phyloP scores from a whole-genome alignment of 1,284 basidiomycete genomes.

The Inonotus obliquus region DNA sequence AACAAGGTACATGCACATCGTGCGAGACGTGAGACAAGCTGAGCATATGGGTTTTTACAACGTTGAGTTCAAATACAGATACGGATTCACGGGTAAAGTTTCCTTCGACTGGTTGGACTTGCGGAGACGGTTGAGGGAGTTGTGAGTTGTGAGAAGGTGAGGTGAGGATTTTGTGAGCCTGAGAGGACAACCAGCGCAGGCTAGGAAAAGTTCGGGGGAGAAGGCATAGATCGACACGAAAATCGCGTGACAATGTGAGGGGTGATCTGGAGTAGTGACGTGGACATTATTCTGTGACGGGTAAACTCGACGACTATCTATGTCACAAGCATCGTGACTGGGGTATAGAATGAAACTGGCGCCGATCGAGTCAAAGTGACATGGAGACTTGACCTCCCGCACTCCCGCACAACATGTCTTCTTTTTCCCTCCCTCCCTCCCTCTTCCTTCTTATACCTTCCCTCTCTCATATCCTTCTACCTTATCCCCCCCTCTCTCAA shows the following conservation, averaged over 20 bases:
- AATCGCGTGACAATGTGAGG: no score
- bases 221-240: not conserved
- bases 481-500: not conserved
- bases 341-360: not conserved
- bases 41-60: constrained; percentile 58
- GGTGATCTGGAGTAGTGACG: no score
- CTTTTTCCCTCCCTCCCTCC: not conserved
- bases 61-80: constrained; percentile 46
- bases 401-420: not conserved
- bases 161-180: not conserved
- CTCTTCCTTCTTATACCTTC: not conserved
- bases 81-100: no score
- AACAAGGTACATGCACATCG: constrained; percentile 63
- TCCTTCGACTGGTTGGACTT: no score
- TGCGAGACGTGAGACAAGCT: constrained; percentile 47
- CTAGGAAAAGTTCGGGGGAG: constrained; percentile 44
- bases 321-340: no score
- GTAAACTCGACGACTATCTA: no score
- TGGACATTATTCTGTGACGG: no score
- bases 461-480: not conserved
- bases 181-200: constrained; percentile 56
- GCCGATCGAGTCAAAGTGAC: no score
- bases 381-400: no score
- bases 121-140: no score
- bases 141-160: not conserved